Percentiles rank a stretch among this genome's conserved stretches.
phyloP scores from a whole-genome alignment of 1,139 yeast species.

The Arxiozyma slooffiae region DNA sequence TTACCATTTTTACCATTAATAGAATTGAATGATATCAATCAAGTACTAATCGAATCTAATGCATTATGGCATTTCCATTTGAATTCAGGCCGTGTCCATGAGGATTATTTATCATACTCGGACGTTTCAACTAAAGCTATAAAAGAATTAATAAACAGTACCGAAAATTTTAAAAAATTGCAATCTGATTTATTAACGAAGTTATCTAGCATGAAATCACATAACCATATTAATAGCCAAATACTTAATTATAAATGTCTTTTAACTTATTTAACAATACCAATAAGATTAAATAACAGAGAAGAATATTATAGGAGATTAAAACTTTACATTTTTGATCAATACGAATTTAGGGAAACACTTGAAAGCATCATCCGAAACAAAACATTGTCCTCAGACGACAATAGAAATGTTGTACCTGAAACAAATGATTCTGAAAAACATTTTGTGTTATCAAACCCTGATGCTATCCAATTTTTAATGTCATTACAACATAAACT shows the following conservation, averaged over 20 bases:
- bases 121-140: not conserved
- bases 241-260: constrained; percentile 18
- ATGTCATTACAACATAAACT: constrained; percentile 19
- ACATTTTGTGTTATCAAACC: not conserved
- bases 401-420: not conserved
- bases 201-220: not conserved
- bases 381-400: not conserved
- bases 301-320: constrained; percentile 23
- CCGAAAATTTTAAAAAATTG: not conserved
- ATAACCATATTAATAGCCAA: constrained; percentile 12
- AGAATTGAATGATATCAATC: constrained; percentile 34
- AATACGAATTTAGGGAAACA: constrained; percentile 13
- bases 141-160: constrained; percentile 14
- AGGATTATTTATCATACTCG: not conserved
- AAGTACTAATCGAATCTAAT: constrained; percentile 61
- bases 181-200: not conserved
- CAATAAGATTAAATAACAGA: constrained; percentile 19
- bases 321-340: constrained; percentile 23
- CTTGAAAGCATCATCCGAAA: not conserved
- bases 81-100: constrained; percentile 18
- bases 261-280: constrained; percentile 21
- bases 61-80: constrained; percentile 52
- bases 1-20: constrained; percentile 64
- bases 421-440: not conserved
- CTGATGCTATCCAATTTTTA: constrained; percentile 6